phyloP scores from a whole-genome alignment of 768 basidiomycete genomes.

The Lactarius deliciosus region DNA sequence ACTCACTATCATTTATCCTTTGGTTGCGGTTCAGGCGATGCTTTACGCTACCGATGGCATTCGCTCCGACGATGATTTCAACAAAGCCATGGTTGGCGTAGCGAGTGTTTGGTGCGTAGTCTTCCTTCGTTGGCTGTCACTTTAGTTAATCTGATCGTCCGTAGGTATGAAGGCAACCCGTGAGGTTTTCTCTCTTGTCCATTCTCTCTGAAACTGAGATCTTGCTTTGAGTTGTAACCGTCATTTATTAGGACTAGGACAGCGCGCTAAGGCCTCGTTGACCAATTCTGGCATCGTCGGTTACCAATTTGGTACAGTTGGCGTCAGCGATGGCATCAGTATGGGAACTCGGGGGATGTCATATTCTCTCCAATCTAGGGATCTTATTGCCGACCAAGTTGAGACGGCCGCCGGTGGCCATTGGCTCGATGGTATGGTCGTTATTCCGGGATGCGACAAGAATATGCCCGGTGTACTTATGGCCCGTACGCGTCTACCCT shows the following conservation, averaged over 20 bases:
- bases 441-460: slow-evolving; percentile 97
- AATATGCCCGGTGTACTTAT: slow-evolving; percentile 99
- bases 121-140: slow-evolving; percentile 23
- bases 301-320: slow-evolving; percentile 97
- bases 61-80: slow-evolving; percentile 73
- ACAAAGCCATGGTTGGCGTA: slow-evolving; percentile 97
- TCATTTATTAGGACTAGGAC: slow-evolving; percentile 87
- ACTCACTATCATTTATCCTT: slow-evolving; percentile 9
- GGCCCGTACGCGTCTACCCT: slow-evolving; percentile 63
- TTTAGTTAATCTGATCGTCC: slow-evolving; percentile 27
- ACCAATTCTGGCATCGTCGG: slow-evolving; percentile 71
- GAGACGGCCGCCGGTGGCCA: slow-evolving; percentile 96
- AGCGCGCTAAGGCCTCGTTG: slow-evolving; percentile 82
- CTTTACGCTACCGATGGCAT: slow-evolving; percentile 98
- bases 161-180: slow-evolving; percentile 99
- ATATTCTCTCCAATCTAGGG: slow-evolving; percentile 95
- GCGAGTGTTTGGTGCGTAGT: slow-evolving; percentile 87
- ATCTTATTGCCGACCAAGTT: slow-evolving; percentile 96
- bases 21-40: slow-evolving; percentile 72
- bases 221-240: slow-evolving; percentile 75
- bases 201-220: slow-evolving; percentile 10
- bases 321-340: slow-evolving; percentile 97
- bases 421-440: slow-evolving; percentile 97
- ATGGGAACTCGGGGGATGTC: slow-evolving; percentile 96
- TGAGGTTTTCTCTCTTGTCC: slow-evolving; percentile 44